phyloP scores from a whole-genome alignment of 2,329 filamentous ascomycete genomes.

The Trichoderma sp. region DNA sequence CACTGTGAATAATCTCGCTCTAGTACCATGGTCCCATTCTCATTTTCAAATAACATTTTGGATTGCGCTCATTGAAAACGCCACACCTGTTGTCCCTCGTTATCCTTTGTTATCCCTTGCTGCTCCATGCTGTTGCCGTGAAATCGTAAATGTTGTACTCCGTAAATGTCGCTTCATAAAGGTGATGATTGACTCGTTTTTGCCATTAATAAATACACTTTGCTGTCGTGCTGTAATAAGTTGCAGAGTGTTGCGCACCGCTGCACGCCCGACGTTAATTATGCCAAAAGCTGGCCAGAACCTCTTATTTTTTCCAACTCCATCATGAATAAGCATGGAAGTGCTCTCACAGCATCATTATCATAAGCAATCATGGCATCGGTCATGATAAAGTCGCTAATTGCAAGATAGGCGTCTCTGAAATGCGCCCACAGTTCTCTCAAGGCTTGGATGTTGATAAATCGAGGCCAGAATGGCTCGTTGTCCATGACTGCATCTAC shows the following conservation, averaged over 20 bases:
- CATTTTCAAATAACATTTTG: background rate
- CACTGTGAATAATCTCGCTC: background rate
- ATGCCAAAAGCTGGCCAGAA: slow-evolving; percentile 14
- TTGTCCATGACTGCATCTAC: slow-evolving; percentile 26
- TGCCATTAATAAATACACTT: background rate
- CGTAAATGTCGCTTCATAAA: background rate
- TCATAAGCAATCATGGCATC: slow-evolving; percentile 4
- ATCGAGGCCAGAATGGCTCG: slow-evolving; percentile 26
- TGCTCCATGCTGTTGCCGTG: background rate
- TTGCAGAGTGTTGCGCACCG: too few relatives aligned
- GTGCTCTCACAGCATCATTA: slow-evolving; percentile 7
- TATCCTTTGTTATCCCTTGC: background rate
- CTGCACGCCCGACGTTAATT: background rate
- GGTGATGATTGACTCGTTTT: background rate
- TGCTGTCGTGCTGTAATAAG: background rate
- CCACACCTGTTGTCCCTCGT: background rate
- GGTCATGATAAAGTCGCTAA: slow-evolving; percentile 23
- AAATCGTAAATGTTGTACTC: background rate
- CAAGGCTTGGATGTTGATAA: slow-evolving; percentile 23
- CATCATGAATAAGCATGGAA: slow-evolving; percentile 24
- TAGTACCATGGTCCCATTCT: background rate
- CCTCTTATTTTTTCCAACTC: slow-evolving; percentile 26
- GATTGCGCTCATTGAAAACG: background rate
- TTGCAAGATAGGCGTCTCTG: slow-evolving; percentile 25
- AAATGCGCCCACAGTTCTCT: slow-evolving; percentile 25